Conservation (phyloP, 148 eudicot species). For the Heliamphora exappendiculata region DNA sequence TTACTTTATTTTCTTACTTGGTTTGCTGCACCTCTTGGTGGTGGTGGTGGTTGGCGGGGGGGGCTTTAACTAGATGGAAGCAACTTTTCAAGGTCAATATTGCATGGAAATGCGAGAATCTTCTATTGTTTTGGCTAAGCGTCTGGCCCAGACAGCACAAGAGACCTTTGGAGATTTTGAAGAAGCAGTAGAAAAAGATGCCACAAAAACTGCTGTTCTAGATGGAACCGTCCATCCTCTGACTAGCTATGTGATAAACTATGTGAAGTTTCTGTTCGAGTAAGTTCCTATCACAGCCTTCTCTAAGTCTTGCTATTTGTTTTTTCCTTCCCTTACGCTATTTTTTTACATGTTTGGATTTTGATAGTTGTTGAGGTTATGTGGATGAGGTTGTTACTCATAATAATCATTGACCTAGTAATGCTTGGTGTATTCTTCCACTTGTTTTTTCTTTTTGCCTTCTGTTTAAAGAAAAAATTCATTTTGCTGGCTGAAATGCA, state of each 20-base stretch:
- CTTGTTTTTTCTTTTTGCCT: neutral
- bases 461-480: neutral
- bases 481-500: neutral
- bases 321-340: neutral
- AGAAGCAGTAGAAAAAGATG: conserved; percentile 95
- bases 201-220: conserved; percentile 82
- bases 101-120: conserved; percentile 77
- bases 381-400: no score
- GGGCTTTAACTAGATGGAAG: conserved; percentile 42
- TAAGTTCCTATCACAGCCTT: conserved; percentile 31
- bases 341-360: neutral
- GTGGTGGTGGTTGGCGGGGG: neutral
- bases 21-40: neutral
- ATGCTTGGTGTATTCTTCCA: neutral
- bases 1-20: neutral
- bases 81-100: conserved; percentile 58
- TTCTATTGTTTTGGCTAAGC: conserved; percentile 57
- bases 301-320: neutral
- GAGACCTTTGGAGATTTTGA: conserved; percentile 90
- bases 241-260: conserved; percentile 94
- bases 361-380: neutral
- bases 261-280: conserved; percentile 92
- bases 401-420: neutral
- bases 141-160: conserved; percentile 86
- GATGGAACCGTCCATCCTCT: conserved; percentile 98